A percentile compares a stretch with the other conserved stretches of the same genome.
Conservation (phyloP, 495 filamentous ascomycete genomes). For the Neurospora sp. region DNA sequence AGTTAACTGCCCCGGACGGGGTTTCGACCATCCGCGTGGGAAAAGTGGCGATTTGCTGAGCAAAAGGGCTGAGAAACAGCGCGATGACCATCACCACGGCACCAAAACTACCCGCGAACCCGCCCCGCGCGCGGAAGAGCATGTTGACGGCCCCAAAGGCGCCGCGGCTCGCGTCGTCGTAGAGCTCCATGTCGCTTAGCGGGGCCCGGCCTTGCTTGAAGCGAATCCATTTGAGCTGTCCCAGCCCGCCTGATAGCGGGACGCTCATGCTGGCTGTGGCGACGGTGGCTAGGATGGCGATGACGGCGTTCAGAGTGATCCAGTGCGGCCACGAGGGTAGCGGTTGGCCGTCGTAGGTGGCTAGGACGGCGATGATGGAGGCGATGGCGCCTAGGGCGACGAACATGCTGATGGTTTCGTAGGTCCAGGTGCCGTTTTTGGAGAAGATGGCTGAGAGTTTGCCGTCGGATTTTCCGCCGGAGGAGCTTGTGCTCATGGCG, state of each 20-base stretch:
- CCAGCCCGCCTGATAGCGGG: constrained; percentile 27
- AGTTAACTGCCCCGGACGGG: constrained; percentile 4
- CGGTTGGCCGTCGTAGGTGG: constrained; percentile 27
- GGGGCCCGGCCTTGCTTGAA: constrained; percentile 28
- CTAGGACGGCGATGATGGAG: constrained; percentile 29
- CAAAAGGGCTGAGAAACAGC: constrained; percentile 19
- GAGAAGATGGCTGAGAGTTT: constrained; percentile 1
- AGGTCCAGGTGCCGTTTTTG: constrained; percentile 10
- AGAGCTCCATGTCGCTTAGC: constrained; percentile 32
- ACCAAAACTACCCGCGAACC: constrained; percentile 28
- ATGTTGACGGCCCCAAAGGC: constrained; percentile 27
- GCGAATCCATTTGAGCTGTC: constrained; percentile 41
- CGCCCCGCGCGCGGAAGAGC: constrained; percentile 16
- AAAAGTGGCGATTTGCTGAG: constrained; percentile 16
- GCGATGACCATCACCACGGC: constrained; percentile 31
- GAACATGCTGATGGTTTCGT: constrained; percentile 10
- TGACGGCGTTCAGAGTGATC: constrained; percentile 8
- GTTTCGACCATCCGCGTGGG: constrained; percentile 3
- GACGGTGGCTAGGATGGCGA: constrained; percentile 6
- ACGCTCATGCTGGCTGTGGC: constrained; percentile 26
- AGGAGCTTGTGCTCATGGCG: background rate
- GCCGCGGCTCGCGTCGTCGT: constrained; percentile 38
- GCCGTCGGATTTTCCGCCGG: background rate
- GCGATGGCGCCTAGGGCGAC: constrained; percentile 11
- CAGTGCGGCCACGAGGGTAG: constrained; percentile 35